Base-by-base conservation (phyloP, 2,329 filamentous ascomycete genomes). In the Aspergillus thermomutatus region DNA sequence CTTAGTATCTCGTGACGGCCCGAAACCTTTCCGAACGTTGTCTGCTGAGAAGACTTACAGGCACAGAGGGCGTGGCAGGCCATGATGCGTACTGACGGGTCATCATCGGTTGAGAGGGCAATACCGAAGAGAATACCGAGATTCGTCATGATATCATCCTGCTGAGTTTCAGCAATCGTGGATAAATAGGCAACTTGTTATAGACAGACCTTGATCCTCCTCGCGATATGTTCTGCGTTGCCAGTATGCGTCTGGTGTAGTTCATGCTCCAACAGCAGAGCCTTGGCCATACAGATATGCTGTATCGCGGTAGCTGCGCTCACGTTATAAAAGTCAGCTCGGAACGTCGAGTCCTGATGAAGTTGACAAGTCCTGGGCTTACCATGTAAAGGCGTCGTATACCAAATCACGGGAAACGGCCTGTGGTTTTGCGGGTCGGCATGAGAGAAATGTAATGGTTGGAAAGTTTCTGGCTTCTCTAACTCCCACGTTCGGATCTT, bases 241-340 rank as follows among this genome's bases (percentile, higher is more conserved):
- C 40, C 9, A 52, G 59, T 14, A 51, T 55, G 31, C 41, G 54
- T 19, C 49, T 50, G 54, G 61, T 63, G 34, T 53, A 70, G 50
- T 61, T 72, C 55, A 61, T 58, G 52, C 48, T 67, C 58, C 9
- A 55, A 56, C 46, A 73, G 63, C 28, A 73, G 28, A 2, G 64
- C 65, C 49, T 72, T 73, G 4, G 70, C 66, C 56, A 73, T 66
- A 53, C 67, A 73, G 3, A 73, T 59, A 50, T 73, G 68, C 50
- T 73, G 70, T 37, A 68, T 62, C 8, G 70, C 70, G 37, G 62
- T 69, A 28, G 69, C 70, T 72, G 49, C 19, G n/a, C 14, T 40
- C 2, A 17, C 2, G 28, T 51, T 53, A 46, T 19, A 9, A 19
- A 4, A 28, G 1, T 14, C n/a, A 46, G 54, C 58, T 58, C 40